These are phyloP conservation scores for Acacia melanoxylon DNA, from an alignment of 306 rosid genomes.

Conservation along the genomic window DNA sequence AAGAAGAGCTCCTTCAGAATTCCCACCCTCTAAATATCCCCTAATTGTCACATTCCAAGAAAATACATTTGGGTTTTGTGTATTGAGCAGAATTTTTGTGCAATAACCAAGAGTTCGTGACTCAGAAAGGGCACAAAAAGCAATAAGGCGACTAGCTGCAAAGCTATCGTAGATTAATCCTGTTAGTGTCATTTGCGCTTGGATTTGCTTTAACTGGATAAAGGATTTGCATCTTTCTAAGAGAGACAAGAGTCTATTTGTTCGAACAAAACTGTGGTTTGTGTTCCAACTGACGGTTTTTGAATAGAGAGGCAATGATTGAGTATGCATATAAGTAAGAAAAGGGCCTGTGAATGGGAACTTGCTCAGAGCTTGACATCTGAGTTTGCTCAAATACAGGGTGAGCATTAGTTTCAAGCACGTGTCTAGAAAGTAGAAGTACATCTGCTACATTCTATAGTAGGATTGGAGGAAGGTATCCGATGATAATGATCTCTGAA, in stretches of 20 bases:
- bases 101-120: conserved; percentile 56
- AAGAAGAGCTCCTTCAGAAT: conserved; percentile 45
- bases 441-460: conserved; percentile 4
- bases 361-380: conserved; percentile 27
- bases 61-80: conserved; percentile 45
- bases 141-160: conserved; percentile 68
- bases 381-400: conserved; percentile 28
- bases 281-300: conserved; percentile 67
- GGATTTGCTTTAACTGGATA: conserved; percentile 71
- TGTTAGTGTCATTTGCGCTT: conserved; percentile 59
- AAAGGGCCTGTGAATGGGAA: conserved; percentile 1
- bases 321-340: conserved; percentile 36
- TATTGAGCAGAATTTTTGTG: conserved; percentile 41
- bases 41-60: conserved; percentile 78
- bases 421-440: not conserved
- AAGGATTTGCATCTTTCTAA: conserved; percentile 61
- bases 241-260: conserved; percentile 59
- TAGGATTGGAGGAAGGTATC: not conserved
- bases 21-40: conserved; percentile 61
- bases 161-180: conserved; percentile 57
- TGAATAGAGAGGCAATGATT: conserved; percentile 38
- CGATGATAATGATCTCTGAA: conserved; percentile 3
- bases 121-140: conserved; percentile 74
- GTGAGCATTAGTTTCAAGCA: conserved; percentile 26
- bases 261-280: conserved; percentile 46